phyloP scores from a whole-genome alignment of 257 asterid genomes.

The Datura wrightii region DNA sequence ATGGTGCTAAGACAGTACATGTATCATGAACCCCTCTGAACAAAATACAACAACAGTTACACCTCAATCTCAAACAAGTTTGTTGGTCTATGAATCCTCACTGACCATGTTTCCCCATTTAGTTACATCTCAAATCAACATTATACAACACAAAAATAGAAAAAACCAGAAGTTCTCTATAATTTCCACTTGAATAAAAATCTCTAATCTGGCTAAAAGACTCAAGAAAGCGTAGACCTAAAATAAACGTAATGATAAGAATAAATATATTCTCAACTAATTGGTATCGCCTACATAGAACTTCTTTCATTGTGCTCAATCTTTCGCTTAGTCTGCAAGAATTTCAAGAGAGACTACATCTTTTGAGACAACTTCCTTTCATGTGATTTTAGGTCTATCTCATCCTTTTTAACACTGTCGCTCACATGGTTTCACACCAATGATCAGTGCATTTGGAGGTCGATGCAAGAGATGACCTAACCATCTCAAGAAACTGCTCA shows the following conservation, averaged over 20 bases:
- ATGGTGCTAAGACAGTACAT: constrained; percentile 3
- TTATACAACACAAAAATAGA: not conserved
- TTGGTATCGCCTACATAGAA: not conserved
- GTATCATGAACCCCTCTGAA: not conserved
- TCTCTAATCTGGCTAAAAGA: not conserved
- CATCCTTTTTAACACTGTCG: too few species aligned
- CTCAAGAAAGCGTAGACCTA: not conserved
- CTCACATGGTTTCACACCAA: too few species aligned
- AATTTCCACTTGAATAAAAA: not conserved
- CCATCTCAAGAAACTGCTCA: too few species aligned
- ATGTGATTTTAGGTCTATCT: too few species aligned
- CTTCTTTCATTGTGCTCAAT: not conserved
- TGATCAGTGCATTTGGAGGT: too few species aligned
- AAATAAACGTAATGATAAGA: not conserved
- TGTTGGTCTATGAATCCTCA: not conserved
- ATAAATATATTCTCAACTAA: not conserved
- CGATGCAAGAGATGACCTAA: too few species aligned
- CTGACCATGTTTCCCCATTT: not conserved
- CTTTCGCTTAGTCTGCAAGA: not conserved
- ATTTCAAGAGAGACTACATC: not conserved
- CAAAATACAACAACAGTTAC: not conserved
- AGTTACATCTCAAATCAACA: constrained; percentile 11
- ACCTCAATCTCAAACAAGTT: not conserved
- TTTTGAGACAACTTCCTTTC: too few species aligned
- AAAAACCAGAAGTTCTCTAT: not conserved